These are phyloP conservation scores for Shiraia bambusicola DNA, from an alignment of 2,329 filamentous ascomycete genomes.

Conservation along the genomic window DNA sequence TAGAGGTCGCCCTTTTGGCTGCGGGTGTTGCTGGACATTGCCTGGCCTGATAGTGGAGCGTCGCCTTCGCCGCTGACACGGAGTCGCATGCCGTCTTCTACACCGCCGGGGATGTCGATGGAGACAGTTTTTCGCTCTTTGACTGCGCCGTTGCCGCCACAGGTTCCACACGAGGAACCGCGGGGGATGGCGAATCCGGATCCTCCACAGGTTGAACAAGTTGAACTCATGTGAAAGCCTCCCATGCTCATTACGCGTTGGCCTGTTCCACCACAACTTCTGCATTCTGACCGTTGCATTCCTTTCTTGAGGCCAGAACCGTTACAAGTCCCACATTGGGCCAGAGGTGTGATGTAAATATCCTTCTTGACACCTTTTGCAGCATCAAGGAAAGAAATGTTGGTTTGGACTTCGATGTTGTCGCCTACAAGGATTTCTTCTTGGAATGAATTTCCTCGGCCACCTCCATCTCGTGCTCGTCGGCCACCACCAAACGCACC, in stretches of 20 bases:
- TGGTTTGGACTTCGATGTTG: constrained; percentile 91
- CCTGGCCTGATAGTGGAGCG: constrained; percentile 73
- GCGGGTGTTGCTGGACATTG: constrained; percentile 59
- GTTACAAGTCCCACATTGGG: constrained; percentile 77
- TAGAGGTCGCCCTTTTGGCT: constrained; percentile 85
- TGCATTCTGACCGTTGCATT: constrained; percentile 70
- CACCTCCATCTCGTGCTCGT: constrained; percentile 44
- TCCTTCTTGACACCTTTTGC: constrained; percentile 88
- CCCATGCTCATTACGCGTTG: constrained; percentile 87
- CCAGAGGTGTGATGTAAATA: constrained; percentile 80
- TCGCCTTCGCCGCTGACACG: constrained; percentile 85
- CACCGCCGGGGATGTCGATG: constrained; percentile 90
- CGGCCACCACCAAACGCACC: constrained; percentile 73
- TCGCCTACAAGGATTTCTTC: constrained; percentile 87
- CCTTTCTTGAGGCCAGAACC: constrained; percentile 85
- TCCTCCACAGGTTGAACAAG: constrained; percentile 79
- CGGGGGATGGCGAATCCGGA: constrained; percentile 73
- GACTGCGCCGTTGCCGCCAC: constrained; percentile 79
- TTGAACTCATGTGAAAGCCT: constrained; percentile 94
- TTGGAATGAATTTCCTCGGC: constrained; percentile 68
- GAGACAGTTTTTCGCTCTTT: constrained; percentile 80
- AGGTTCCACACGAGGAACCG: constrained; percentile 78
- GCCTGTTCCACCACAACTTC: constrained; percentile 81
- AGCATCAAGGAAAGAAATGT: constrained; percentile 92
- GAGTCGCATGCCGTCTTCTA: constrained; percentile 94